Evolutionary conservation across 164 flowering plant species (phyloP).

Genomic region (Paratinospora sagittata): DNA sequence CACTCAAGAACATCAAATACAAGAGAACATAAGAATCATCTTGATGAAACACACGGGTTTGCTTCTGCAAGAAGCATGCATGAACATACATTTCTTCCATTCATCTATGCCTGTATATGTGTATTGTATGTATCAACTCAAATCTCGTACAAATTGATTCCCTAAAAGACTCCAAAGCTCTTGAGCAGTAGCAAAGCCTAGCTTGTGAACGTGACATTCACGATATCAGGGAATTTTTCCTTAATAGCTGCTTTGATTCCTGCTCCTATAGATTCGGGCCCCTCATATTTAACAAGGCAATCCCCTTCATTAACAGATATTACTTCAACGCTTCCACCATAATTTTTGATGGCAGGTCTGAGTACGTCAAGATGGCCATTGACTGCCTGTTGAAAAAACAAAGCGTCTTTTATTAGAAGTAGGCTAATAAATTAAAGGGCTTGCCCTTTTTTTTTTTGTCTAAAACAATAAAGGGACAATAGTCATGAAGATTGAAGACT

Average conservation of each 20-base stretch:
- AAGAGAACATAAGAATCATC: no score
- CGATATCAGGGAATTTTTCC: conserved; percentile 84
- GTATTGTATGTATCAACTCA: neutral
- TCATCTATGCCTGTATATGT: neutral
- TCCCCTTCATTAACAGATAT: conserved; percentile 57
- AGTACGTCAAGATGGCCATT: conserved; percentile 76
- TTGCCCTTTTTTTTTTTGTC: neutral
- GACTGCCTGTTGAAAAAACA: conserved; percentile 52
- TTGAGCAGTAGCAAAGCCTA: conserved; percentile 19
- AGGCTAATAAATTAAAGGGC: neutral
- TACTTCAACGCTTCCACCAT: conserved; percentile 86
- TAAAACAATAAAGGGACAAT: neutral
- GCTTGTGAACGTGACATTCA: conserved; percentile 46
- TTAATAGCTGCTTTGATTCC: conserved; percentile 94
- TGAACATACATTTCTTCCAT: neutral
- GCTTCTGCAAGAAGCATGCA: no score
- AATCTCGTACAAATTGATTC: neutral
- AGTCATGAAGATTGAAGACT: conserved; percentile 15
- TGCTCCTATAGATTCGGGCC: conserved; percentile 86
- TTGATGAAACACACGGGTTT: neutral
- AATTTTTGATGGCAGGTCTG: conserved; percentile 85
- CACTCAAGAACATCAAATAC: neutral
- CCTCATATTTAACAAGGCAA: conserved; percentile 62
- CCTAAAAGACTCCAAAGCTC: neutral
- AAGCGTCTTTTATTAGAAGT: neutral